phyloP scores from a whole-genome alignment of 2,329 filamentous ascomycete species.

The Orbilia blumenaviensis region DNA sequence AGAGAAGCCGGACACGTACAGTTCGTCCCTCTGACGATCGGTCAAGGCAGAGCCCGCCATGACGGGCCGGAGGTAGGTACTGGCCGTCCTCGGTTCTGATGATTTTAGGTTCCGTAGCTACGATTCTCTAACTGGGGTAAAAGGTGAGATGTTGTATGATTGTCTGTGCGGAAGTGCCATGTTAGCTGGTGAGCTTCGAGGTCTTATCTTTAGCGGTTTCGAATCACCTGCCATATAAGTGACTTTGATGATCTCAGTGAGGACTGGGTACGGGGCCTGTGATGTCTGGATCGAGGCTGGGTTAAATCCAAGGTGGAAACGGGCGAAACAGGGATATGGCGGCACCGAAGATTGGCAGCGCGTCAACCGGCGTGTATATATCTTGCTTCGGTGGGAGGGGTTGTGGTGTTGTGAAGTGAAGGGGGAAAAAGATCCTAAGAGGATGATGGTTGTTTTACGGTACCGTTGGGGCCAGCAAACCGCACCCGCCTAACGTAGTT shows the following conservation, averaged over 20 bases:
- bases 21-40: conserved; percentile 52
- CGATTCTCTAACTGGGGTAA: neutral
- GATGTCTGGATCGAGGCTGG: neutral
- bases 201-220: neutral
- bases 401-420: conserved; percentile 38
- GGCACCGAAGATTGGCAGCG: neutral
- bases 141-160: neutral
- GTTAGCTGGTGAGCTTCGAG: neutral
- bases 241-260: neutral
- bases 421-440: conserved; percentile 21
- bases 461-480: conserved; percentile 14
- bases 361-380: conserved; percentile 10
- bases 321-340: neutral
- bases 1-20: conserved; percentile 41
- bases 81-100: neutral
- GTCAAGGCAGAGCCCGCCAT: conserved; percentile 46
- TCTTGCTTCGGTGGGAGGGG: conserved; percentile 28
- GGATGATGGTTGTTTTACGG: conserved; percentile 6
- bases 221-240: conserved; percentile 13
- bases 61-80: neutral
- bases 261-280: neutral
- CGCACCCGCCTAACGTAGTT: neutral
- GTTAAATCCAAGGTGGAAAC: neutral
- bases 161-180: neutral
- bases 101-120: neutral